Evolutionary conservation across 2,329 filamentous ascomycete genomes (phyloP), one percentile per base, ranked within the genome.

Genomic region (Penicillium sp.): DNA sequence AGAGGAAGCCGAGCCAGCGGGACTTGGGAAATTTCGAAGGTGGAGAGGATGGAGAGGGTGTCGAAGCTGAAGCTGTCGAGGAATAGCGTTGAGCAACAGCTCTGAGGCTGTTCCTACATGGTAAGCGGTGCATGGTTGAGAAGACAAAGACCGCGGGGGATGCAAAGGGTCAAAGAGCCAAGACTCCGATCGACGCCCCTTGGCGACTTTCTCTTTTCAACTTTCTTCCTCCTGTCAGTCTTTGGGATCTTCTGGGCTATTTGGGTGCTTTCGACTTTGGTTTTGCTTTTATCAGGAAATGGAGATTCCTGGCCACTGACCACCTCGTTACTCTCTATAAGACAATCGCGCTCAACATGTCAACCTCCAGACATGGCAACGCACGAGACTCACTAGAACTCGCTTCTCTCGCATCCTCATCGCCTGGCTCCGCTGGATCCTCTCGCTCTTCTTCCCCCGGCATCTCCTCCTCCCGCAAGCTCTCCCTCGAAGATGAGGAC

Each of bases 351-450:
- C 18, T 18, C 38, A 49, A 73, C 11, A 52, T 75, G 71, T 70
- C 71, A 58, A 70, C 60, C 49, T 52, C 67, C 50, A 63, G 64
- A 56, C 66, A 66, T 51, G 67, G 64, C 49, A 59, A 61, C 29
- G 59, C 85, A 58, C 90, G 94, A 77, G 94, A 99, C 81, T 97
- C 93, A 44, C 86, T 99, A 69, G 94, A 99, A 79, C 88, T 99
- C 55, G 94, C 92, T 57, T 97, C 92, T 49, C 86, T 99, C 60
- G 94, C 93, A 56, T 96, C 91, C 58, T 92, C 89, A 63, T 91
- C 89, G 64, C 84, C 82, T 49, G 83, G 82, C 59, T 84, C 83
- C 46, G 82, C 77, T 45, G 85, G 88, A 44, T 79, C 83, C n/a
- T 89, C 88, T 14, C 84, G 88, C 53, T 81, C 81, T 39, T 96